Base-by-base conservation (phyloP, 1,284 basidiomycete species). In the Singerocomus rubriflavus region DNA sequence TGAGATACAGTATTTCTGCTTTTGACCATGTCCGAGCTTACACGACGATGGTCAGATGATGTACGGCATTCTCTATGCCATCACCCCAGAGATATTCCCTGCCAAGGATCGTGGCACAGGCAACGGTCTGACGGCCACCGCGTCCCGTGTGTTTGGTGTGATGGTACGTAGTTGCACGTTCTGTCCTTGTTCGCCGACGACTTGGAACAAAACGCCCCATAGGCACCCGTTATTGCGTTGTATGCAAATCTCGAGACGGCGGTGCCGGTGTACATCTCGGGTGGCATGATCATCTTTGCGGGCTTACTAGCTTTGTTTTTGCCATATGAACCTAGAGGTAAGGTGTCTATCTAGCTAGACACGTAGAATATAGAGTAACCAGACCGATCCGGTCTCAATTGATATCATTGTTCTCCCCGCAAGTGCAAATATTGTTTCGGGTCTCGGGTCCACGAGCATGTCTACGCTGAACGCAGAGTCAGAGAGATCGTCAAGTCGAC, bases 251-350 rank as follows among this genome's bases (percentile, higher is more conserved):
- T 88, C 27, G 70, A 70, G 34, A 87, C 84, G 0, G 73, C 82
- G 0, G 81, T 82, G 0, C 91, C 91, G 0, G 86, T 93, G 33
- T 93, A 85, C 59, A 82, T 91, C 53, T 79, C 85, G 12, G 90
- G 86, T 1, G 82, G 76, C 12, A 70, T 93, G 50, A 82, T 91
- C 64, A 70, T 92, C 11, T 71, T 77, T 21, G 78, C 85, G 2
- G 85, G 85, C 0, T 55, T 77, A 4, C 61, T 91, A 41, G 81
- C 87, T 25, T 63, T 91, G n/a, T 62, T 89, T 12, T 71, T 93
- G 44, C 91, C 91, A 0, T 88, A 84, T 55, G 88, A 91, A 68
- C 82, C 87, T 4, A 69, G 81, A 46, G 88, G 88, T 27, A 84
- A 78, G 59, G 79, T 82, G n/a, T 82, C 83, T n/a, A 63, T 81